These are phyloP conservation scores for Thermochaetoides thermophila DNA, from an alignment of 495 filamentous ascomycete genomes.

Conservation along the genomic window DNA sequence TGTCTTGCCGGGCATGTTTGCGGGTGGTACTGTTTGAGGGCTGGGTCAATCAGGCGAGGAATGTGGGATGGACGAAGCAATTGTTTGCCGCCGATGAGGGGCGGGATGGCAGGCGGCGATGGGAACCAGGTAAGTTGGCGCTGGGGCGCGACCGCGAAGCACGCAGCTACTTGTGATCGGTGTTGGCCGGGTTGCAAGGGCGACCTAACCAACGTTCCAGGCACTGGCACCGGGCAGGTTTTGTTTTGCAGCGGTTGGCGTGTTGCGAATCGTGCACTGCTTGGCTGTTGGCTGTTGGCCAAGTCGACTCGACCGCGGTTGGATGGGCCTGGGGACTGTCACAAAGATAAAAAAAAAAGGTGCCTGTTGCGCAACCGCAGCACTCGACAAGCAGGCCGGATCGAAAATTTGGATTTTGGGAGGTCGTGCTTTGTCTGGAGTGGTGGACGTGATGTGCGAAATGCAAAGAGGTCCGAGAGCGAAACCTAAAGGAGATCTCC, in stretches of 20 bases:
- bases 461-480: conserved; percentile 15
- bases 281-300: too few species aligned
- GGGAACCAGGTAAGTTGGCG: conserved; percentile 4
- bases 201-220: conserved; percentile 1
- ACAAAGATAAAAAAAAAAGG: background rate
- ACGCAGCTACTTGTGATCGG: conserved; percentile 7
- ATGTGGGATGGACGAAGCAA: background rate
- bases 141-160: conserved; percentile 4
- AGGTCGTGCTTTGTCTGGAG: too few species aligned
- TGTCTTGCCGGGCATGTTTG: conserved; percentile 47
- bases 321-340: too few species aligned
- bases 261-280: background rate
- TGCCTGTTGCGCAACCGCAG: background rate
- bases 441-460: too few species aligned
- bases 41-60: too few species aligned
- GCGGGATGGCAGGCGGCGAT: conserved; percentile 14
- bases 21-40: conserved; percentile 5
- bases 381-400: conserved; percentile 1
- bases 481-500: conserved; percentile 14
- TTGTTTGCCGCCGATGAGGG: conserved; percentile 9
- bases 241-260: conserved; percentile 3
- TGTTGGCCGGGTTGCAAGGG: conserved; percentile 6
- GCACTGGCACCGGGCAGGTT: too few species aligned
- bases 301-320: too few species aligned
- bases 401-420: too few species aligned